phyloP scores from a whole-genome alignment of 305 asterid species.

The Fraxinus nigra region DNA sequence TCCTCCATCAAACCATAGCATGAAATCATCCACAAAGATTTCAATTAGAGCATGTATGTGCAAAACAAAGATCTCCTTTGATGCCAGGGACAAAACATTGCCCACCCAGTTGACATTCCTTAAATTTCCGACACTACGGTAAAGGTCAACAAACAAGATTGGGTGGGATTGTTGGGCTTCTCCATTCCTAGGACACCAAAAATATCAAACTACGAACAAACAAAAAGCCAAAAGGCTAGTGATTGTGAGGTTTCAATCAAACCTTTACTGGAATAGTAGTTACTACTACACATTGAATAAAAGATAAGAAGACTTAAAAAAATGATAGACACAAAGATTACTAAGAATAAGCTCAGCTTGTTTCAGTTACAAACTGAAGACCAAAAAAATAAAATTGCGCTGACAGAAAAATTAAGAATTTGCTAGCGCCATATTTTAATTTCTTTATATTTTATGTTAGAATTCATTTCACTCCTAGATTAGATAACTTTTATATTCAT shows the following conservation, averaged over 20 bases:
- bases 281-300: neutral
- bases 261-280: neutral
- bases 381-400: neutral
- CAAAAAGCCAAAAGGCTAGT: neutral
- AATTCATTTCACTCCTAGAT: neutral
- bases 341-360: neutral
- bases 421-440: neutral
- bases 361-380: neutral
- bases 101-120: neutral
- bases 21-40: neutral
- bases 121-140: neutral
- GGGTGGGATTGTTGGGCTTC: neutral
- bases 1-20: neutral
- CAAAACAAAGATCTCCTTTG: neutral
- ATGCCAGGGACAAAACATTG: neutral
- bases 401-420: neutral
- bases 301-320: neutral
- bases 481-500: neutral
- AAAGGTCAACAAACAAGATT: neutral
- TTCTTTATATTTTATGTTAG: neutral
- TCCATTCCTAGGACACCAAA: neutral
- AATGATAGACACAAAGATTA: neutral
- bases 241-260: neutral
- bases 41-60: neutral
- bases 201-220: neutral